phyloP scores from a whole-genome alignment of 2,329 filamentous ascomycete species.

The Peltaster fructicola region DNA sequence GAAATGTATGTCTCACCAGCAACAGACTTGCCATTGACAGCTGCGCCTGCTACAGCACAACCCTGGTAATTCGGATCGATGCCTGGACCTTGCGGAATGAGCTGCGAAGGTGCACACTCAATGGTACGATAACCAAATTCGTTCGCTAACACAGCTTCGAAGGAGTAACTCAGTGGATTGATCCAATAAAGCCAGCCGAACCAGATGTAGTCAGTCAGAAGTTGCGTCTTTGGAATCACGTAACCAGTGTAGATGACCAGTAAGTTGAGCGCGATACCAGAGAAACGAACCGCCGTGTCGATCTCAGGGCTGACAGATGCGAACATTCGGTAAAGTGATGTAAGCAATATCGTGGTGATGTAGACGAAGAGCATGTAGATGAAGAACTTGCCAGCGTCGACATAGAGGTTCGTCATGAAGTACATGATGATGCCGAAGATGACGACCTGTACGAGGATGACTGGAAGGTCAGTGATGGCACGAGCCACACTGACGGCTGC shows the following conservation, averaged over 20 bases:
- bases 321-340: conserved; percentile 48
- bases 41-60: conserved; percentile 43
- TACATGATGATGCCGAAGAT: conserved; percentile 48
- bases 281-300: conserved; percentile 48
- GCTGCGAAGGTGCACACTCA: conserved; percentile 39
- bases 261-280: conserved; percentile 43
- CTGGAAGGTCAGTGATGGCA: conserved; percentile 44
- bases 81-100: conserved; percentile 42
- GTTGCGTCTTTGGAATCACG: conserved; percentile 46
- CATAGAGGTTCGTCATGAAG: conserved; percentile 43
- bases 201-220: conserved; percentile 44
- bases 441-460: conserved; percentile 39
- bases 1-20: conserved; percentile 37
- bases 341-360: conserved; percentile 43
- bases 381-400: conserved; percentile 45
- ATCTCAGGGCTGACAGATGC: conserved; percentile 46
- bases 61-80: conserved; percentile 39
- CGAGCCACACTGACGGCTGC: conserved; percentile 45
- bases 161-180: conserved; percentile 39
- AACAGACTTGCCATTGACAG: conserved; percentile 32
- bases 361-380: conserved; percentile 49
- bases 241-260: conserved; percentile 49
- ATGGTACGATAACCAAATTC: conserved; percentile 43
- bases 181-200: conserved; percentile 43
- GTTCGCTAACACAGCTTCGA: conserved; percentile 50